Base-by-base conservation (phyloP, 2,329 filamentous ascomycete genomes). In the Stachybotrys echinatus region DNA sequence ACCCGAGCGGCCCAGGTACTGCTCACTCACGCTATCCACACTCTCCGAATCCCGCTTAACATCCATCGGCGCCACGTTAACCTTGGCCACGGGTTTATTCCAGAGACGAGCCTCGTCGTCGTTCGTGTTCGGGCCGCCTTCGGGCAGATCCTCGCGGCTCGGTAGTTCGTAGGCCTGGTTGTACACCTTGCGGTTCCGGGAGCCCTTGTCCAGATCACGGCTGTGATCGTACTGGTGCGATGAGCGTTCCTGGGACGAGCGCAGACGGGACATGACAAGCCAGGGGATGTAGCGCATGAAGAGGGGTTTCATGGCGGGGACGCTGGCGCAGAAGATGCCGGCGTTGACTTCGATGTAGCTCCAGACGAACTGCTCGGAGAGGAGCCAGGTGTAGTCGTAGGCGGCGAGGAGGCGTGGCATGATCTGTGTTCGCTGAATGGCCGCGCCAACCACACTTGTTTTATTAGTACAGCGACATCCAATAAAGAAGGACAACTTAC, bases 281-380 rank as follows among this genome's bases (percentile, higher is more conserved):
- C 61, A 58, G 12, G 61, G 61, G 1, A 64, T 49, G 50, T 58
- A 61, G 4, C 67, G 68, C 14, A 66, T 67, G 52, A 74, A 72
- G 4, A 77, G 57, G 0, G 76, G 76, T 50, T 78, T 78, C 6
- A 80, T 64, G 0, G 76, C 74, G 0, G 76, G 74, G 0, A 76
- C 65, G 7, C 69, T 74, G 19, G 75, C 73, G 54, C 75, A 79
- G 23, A 73, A 60, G 37, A 80, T 73, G n/a, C 70, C 75, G 6
- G 71, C 62, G 49, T 75, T 77, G 51, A 77, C 64, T 53, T 79
- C 76, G 46, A 79, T 68, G 50, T 71, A 67, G 20, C 69, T 72
- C 72, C 75, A 75, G 12, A 75, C 51, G 10, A 65, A 42, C 10
- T 65, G 60, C 1, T 51, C 50, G 0, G 61, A 53, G 1, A 65